These are phyloP conservation scores for Camelina laxa DNA, from an alignment of 345 rosid species.

Conservation along the genomic window DNA sequence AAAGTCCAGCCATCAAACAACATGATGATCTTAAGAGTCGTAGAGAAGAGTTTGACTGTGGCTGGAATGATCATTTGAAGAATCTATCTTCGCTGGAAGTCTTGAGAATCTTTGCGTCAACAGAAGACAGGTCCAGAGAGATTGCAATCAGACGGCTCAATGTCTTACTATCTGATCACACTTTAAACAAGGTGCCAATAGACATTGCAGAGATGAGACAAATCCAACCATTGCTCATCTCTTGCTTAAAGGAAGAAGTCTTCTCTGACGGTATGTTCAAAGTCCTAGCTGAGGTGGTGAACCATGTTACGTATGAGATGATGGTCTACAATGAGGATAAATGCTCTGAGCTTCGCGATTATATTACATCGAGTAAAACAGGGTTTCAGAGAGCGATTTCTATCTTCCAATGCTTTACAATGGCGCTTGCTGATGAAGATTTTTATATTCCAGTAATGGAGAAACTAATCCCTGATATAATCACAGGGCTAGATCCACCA, in stretches of 20 bases:
- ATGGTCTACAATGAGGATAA: too few relatives aligned
- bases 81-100: neutral
- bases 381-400: neutral
- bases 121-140: neutral
- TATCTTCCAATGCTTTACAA: slow-evolving; percentile 19
- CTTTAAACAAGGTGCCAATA: neutral
- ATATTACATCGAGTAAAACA: neutral
- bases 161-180: neutral
- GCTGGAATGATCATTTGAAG: neutral
- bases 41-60: neutral
- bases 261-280: neutral
- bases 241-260: neutral
- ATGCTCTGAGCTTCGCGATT: neutral
- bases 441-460: neutral
- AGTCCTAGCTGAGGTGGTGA: slow-evolving; percentile 6
- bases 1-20: neutral
- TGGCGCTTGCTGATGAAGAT: neutral
- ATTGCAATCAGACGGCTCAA: slow-evolving; percentile 3
- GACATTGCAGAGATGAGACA: neutral
- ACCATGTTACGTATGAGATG: neutral
- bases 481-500: slow-evolving; percentile 6
- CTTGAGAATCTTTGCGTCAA: neutral
- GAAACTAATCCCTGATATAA: neutral
- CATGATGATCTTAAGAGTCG: neutral
- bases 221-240: neutral